Base-by-base conservation (phyloP, 1,284 basidiomycete genomes). In the Puccinia novopanici region DNA sequence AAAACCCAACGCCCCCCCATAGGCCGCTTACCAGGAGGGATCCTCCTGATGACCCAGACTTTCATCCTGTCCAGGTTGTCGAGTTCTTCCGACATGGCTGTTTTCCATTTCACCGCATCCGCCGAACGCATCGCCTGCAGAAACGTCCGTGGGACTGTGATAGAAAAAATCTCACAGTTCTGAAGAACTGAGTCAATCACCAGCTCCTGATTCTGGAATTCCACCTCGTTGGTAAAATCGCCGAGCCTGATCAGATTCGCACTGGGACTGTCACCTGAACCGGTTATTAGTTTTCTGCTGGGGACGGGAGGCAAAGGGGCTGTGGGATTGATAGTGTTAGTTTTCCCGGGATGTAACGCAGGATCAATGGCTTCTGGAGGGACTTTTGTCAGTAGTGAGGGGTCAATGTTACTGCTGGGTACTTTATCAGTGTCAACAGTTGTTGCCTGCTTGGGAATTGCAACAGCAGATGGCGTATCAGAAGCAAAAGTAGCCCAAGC, bases 141-240 rank as follows among this genome's bases (percentile, higher is more conserved):
- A 24, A 30, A 57, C 3, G 72, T 72, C 24, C n/a, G 59, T 15
- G 50, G 54, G 9, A 45, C 34, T 12, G 3, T 3, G 5, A 15
- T 9, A 2, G 50, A 19, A 57, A 37, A 54, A 15, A 75, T 22
- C 4, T 34, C 4, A 57, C 40, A 45, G 13, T 59, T 30, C 24
- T 22, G 24, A 24, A 55, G 15, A 22, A 75, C n/a, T n/a, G 9
- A 9, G 27, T 75, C 55, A 24, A 59, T 30, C 3, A 61, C 13
- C n/a, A 45, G 12, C 12, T 75, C 72, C 42, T 75, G 27, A 30
- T 75, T 17, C 2, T 22, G 8, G 30, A 75, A 54, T 24, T 3
- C n/a, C 24, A n/a, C 55, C 1, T 75, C 37, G 15, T 59, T 34
- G 3, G 5, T 75, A 24, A 75, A 75, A 61, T 75, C 34, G 3